Evolutionary conservation across 2,329 filamentous ascomycete genomes (phyloP), one percentile per base, ranked within the genome.

Genomic region (Apiospora koreana): DNA sequence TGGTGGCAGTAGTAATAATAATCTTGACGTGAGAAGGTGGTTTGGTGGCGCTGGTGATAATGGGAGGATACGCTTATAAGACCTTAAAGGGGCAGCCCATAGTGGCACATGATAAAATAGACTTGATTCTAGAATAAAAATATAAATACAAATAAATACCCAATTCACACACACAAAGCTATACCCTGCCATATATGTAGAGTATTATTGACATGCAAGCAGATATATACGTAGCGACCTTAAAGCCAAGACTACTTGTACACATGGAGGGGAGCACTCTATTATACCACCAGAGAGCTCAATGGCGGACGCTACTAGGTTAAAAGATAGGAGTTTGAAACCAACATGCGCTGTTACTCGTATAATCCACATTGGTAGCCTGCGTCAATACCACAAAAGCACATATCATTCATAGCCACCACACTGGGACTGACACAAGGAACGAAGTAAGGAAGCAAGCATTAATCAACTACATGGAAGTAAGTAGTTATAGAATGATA

Each of bases 21-120:
- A 62, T 62, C 54, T 62, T 38, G 85, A 88, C 73, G 83, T 90
- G 67, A 83, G 88, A 68, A 82, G 87, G 68, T 89, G 88, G 88
- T 91, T 91, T 77, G 86, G 85, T 18, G 86, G 86, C 31, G 86
- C 86, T 38, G 86, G 86, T 35, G 86, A 86, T 38, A 83, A 84
- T 18, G 82, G 83, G 31, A 74, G 78, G 69, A 78, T 80, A 76
- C 74, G 77, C 58, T 48, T 80, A 69, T 80, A 72, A 38, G 25
- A 25, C 21, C 28, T 18, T 62, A 10, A 12, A 21, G 21, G 28
- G 18, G 54, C 50, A 14, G 54, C 54, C 54, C 31, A 23, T 38
- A 23, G 35, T n/a, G 54, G 54, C 54, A 62, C 31, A n/a, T 38
- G 54, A 38, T 18, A 38, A 62, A 23, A 38, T 62, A 62, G 54